Conservation (phyloP, 495 filamentous ascomycete species). For the Eremomyces bilateralis region DNA sequence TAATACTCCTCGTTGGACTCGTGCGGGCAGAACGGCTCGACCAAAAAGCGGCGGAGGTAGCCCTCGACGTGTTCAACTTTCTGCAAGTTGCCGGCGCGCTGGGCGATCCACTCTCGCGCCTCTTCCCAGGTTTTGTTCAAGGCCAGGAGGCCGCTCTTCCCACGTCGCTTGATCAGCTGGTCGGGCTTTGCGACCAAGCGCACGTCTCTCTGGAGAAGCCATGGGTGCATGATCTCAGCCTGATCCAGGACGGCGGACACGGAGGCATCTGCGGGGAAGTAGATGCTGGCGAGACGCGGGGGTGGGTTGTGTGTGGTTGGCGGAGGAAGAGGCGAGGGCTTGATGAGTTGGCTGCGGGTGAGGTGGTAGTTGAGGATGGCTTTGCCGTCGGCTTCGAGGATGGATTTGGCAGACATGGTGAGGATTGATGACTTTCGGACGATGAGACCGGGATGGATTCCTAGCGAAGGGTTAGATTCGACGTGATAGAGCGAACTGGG, state of each 20-base stretch:
- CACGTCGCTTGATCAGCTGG: slow-evolving; percentile 97
- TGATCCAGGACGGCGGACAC: slow-evolving; percentile 76
- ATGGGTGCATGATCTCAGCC: slow-evolving; percentile 88
- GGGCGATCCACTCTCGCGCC: slow-evolving; percentile 78
- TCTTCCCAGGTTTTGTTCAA: slow-evolving; percentile 97
- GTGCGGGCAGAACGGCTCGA: slow-evolving; percentile 96
- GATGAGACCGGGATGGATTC: not conserved
- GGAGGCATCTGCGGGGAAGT: slow-evolving; percentile 76
- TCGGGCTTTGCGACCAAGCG: slow-evolving; percentile 99
- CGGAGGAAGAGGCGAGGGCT: slow-evolving; percentile 79
- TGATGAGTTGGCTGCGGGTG: slow-evolving; percentile 92
- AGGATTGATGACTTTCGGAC: slow-evolving; percentile 14
- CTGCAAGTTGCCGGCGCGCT: slow-evolving; percentile 72
- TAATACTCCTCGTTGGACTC: slow-evolving; percentile 89
- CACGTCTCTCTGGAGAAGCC: slow-evolving; percentile 58
- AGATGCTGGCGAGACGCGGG: slow-evolving; percentile 69
- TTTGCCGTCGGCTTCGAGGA: slow-evolving; percentile 98
- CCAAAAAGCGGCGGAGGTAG: slow-evolving; percentile 79
- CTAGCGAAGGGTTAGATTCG: not conserved
- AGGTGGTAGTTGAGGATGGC: slow-evolving; percentile 99
- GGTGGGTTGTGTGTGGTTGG: slow-evolving; percentile 79
- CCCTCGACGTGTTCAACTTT: slow-evolving; percentile 84
- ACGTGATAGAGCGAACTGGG: no score
- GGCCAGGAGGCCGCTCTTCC: slow-evolving; percentile 90
- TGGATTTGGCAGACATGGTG: slow-evolving; percentile 93